These are phyloP conservation scores for Albifimbria verrucaria DNA, from an alignment of 2,329 filamentous ascomycete species.

Conservation along the genomic window DNA sequence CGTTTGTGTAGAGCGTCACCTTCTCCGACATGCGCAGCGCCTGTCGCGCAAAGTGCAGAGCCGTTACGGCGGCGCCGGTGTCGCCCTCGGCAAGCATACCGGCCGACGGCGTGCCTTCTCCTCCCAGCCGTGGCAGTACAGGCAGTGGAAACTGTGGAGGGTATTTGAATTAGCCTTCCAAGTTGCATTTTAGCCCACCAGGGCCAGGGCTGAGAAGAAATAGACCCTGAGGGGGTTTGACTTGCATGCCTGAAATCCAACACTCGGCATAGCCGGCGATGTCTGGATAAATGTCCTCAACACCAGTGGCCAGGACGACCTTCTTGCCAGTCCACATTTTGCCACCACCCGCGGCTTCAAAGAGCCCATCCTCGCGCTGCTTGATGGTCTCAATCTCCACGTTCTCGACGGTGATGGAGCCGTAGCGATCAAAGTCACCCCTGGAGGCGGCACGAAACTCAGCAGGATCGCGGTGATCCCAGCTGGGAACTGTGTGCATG, in stretches of 20 bases:
- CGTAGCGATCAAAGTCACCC: slow-evolving; percentile 3
- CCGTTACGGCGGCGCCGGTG: slow-evolving; percentile 19
- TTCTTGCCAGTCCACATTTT: slow-evolving; percentile 40
- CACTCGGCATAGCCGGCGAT: slow-evolving; percentile 26
- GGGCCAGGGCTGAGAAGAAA: neutral
- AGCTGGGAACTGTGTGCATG: slow-evolving; percentile 36
- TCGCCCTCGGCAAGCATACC: slow-evolving; percentile 37
- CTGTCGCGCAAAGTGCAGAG: slow-evolving; percentile 32
- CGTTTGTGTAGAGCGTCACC: slow-evolving; percentile 45
- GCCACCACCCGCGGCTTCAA: neutral
- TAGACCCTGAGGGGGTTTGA: neutral
- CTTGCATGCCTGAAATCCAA: slow-evolving; percentile 43
- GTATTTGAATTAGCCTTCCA: neutral
- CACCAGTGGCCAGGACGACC: slow-evolving; percentile 48
- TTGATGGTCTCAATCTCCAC: neutral
- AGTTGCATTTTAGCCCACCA: too few relatives aligned
- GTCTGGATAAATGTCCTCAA: slow-evolving; percentile 41
- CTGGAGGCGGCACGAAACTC: neutral
- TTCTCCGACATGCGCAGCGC: slow-evolving; percentile 30
- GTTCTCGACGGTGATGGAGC: neutral
- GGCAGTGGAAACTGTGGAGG: slow-evolving; percentile 43
- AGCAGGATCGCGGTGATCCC: neutral
- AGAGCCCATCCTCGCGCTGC: too few relatives aligned
- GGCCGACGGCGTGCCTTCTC: slow-evolving; percentile 38
- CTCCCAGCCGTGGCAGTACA: slow-evolving; percentile 54